Conservation (phyloP, 352 stramenopile genomes). For the Phytophthora multivora region DNA sequence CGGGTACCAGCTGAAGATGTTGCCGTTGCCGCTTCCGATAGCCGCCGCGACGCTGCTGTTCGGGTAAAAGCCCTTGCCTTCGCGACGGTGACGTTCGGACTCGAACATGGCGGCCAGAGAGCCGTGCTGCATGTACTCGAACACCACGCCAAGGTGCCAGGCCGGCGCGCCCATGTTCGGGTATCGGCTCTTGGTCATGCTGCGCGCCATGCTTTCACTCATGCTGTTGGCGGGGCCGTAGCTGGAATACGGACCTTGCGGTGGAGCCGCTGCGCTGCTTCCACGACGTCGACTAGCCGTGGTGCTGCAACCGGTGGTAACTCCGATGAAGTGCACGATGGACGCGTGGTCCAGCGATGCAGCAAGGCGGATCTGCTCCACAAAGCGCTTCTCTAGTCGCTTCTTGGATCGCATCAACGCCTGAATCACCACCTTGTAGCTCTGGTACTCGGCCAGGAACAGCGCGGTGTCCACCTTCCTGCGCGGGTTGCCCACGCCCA, state of each 20-base stretch:
- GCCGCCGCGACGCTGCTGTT: conserved; percentile 36
- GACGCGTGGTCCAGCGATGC: conserved; percentile 63
- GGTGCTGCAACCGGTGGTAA: conserved; percentile 63
- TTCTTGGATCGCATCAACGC: conserved; percentile 61
- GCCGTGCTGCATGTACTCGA: conserved; percentile 78
- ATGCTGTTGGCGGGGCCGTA: conserved; percentile 31
- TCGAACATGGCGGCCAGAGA: conserved; percentile 68
- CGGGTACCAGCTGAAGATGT: conserved; percentile 66
- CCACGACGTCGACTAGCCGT: conserved; percentile 35
- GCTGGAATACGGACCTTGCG: conserved; percentile 10
- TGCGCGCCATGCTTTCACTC: conserved; percentile 11
- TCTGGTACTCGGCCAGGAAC: conserved; percentile 72
- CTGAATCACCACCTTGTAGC: conserved; percentile 72
- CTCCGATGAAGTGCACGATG: conserved; percentile 80
- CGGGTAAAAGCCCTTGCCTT: conserved; percentile 56
- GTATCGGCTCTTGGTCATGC: conserved; percentile 27
- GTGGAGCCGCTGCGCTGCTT: conserved; percentile 21
- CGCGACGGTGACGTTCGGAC: conserved; percentile 54
- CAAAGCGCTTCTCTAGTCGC: conserved; percentile 55
- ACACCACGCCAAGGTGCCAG: conserved; percentile 74
- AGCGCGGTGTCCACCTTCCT: conserved; percentile 38
- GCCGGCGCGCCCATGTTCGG: conserved; percentile 37
- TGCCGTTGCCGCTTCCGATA: conserved; percentile 44
- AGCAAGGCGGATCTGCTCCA: conserved; percentile 73
- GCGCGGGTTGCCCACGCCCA: conserved; percentile 22